Evolutionary conservation across 179 eudicot species (phyloP), one percentile per base, ranked within the genome.

Genomic region (Spinacia oleracea): DNA sequence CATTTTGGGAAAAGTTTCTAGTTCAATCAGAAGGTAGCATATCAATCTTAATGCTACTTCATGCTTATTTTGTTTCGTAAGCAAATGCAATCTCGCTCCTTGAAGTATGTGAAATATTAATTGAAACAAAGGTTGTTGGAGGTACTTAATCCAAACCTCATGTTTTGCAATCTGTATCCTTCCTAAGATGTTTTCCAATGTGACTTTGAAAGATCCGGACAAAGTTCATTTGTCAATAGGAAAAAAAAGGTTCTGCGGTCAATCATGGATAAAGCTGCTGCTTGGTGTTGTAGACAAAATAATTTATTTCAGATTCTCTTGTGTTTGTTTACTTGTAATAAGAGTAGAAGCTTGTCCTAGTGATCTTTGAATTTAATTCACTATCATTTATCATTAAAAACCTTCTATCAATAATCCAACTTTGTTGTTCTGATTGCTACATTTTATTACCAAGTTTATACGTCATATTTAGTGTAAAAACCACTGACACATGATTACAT

Each of bases 1-100:
- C 97, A 34, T 78, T 75, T 29, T 94, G 98, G 98, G 97, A 94
- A 64, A 89, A 81, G 65, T 94, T 93, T 83, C 89, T 94, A 63
- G 83, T 87, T 75, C 84, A 84, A 64, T 91, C 96, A 72, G 88
- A 92, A 91, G 98, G 98, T 94, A 89, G 77, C 46, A 31, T n/a
- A 9, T 55, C 43, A 40, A 65, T 53, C 56, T 35, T 40, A 53
- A 12, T 38, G 18, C 29, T 72, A 16, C 56, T 31, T 73, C 63
- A 72, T 73, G 32, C 77, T 63, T 31, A 16, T 59, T 62, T 42
- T 80, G 69, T 60, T 46, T 75, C 50, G 53, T 58, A 79, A 34
- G 71, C 38, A 23, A 72, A 20, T 72, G 21, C 60, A 25, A 63
- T 63, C 50, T n/a, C 15, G 7, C 72, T 38, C 18, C 11, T n/a